Evolutionary conservation across 441 rosid species (phyloP).

Genomic region (Mallotus repandus): DNA sequence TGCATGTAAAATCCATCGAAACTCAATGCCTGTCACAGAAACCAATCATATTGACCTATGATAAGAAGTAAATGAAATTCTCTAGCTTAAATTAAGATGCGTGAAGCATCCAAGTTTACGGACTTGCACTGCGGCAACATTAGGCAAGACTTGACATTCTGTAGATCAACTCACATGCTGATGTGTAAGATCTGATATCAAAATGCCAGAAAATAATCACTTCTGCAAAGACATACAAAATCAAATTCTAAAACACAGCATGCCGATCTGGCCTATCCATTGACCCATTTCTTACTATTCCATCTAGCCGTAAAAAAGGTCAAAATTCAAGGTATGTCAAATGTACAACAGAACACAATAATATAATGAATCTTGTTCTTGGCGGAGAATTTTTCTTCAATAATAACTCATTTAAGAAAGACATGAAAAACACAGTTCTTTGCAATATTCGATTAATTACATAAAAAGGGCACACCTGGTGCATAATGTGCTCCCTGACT

Average conservation of each 20-base stretch:
- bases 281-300: constrained; percentile 9
- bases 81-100: neutral
- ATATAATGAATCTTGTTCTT: neutral
- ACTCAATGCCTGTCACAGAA: neutral
- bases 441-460: too few species aligned
- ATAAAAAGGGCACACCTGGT: too few species aligned
- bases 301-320: constrained; percentile 20
- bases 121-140: neutral
- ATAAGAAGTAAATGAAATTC: neutral
- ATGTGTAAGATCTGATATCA: neutral
- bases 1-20: neutral
- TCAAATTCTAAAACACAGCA: neutral
- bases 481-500: too few species aligned
- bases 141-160: constrained; percentile 1
- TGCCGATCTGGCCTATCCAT: neutral
- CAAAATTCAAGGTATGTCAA: constrained; percentile 4
- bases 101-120: neutral
- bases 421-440: too few species aligned
- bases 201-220: neutral
- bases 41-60: neutral
- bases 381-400: neutral
- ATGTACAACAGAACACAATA: neutral
- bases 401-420: neutral
- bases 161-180: neutral
- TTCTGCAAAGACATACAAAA: constrained; percentile 10